phyloP scores from a whole-genome alignment of 2,329 filamentous ascomycete genomes.

The Pseudocercospora vitis region DNA sequence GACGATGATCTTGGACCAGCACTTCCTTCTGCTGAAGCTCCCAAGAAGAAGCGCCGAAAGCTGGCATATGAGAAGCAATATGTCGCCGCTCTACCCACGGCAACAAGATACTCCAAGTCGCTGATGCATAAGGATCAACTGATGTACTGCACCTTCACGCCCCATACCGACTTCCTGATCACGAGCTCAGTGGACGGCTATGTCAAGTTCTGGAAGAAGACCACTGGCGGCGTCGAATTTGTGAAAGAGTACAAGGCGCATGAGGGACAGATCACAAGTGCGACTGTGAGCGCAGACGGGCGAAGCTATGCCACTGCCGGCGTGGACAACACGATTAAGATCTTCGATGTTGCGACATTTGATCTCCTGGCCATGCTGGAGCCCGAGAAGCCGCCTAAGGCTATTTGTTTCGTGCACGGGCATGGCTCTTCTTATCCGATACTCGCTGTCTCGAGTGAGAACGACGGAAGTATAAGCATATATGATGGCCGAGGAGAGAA shows the following conservation, averaged over 20 bases:
- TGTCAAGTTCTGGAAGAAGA: slow-evolving; percentile 99
- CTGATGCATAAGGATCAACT: slow-evolving; percentile 98
- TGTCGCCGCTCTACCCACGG: slow-evolving; percentile 80
- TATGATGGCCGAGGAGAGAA: slow-evolving; percentile 89
- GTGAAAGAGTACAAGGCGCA: slow-evolving; percentile 98
- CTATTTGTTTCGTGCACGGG: slow-evolving; percentile 87
- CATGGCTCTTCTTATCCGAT: slow-evolving; percentile 84
- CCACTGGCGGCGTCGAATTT: slow-evolving; percentile 81
- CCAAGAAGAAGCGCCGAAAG: slow-evolving; percentile 82
- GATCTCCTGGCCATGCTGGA: slow-evolving; percentile 80
- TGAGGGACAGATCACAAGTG: slow-evolving; percentile 75
- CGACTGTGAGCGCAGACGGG: slow-evolving; percentile 84
- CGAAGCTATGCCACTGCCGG: slow-evolving; percentile 91
- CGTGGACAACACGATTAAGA: slow-evolving; percentile 73
- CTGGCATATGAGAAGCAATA: slow-evolving; percentile 96
- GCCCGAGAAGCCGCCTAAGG: slow-evolving; percentile 72
- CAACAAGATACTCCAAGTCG: slow-evolving; percentile 84
- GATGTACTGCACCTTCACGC: slow-evolving; percentile 82
- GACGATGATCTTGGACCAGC: slow-evolving; percentile 80
- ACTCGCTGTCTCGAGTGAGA: slow-evolving; percentile 77
- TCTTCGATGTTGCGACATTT: slow-evolving; percentile 65
- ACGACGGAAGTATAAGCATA: slow-evolving; percentile 70
- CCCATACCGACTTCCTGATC: slow-evolving; percentile 89
- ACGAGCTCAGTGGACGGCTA: slow-evolving; percentile 93
- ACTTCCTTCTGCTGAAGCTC: slow-evolving; percentile 73